Evolutionary conservation across 768 basidiomycete species (phyloP), one percentile per base, ranked within the genome.

Genomic region (Zangia roseola): DNA sequence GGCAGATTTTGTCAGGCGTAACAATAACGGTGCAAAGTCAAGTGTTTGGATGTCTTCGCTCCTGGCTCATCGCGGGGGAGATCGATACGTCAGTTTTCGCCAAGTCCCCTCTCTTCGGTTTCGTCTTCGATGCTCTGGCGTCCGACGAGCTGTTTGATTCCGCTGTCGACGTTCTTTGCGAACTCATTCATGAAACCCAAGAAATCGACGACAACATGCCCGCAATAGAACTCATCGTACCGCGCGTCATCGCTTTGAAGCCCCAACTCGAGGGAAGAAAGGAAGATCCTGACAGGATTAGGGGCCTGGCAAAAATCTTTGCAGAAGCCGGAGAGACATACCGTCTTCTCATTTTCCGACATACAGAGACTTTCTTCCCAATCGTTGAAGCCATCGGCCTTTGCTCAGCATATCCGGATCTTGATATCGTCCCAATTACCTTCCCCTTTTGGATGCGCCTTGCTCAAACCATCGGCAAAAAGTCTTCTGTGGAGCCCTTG

Each of bases 361-460:
- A 98, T 64, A 84, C 89, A 8, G 88, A 93, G 52, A 87, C 89
- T 0, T 97, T 98, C 70, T 90, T 92, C 69, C 93, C 95, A 0
- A 83, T 99, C 55, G 91, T 99, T 19, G 88, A 95, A 59, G 94
- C 93, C 20, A 94, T 99, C 57, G 88, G 88, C 9, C 81, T 88
- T 61, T 98, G 95, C 63, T 88, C 97, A 13, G 90, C 91, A 2
- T 95, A 91, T 70, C 80, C 80, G 14, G 93, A 97, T 64, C 84
- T 98, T 49, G 97, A 98, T 63, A 89, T 98, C 61, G 94, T 97
- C 24, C 91, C 88, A 5, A 94, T 98, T 68, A 98, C 97, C 10
- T 97, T 98, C 75, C 84, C 88, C 24, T 98, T 99, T 76, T 99
- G 97, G 97, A 94, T 92, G 83, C 86, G 89, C 16, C 84, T 99